These are phyloP conservation scores for Pyrenochaeta sp. DNA, from an alignment of 2,329 filamentous ascomycete species.

Conservation along the genomic window DNA sequence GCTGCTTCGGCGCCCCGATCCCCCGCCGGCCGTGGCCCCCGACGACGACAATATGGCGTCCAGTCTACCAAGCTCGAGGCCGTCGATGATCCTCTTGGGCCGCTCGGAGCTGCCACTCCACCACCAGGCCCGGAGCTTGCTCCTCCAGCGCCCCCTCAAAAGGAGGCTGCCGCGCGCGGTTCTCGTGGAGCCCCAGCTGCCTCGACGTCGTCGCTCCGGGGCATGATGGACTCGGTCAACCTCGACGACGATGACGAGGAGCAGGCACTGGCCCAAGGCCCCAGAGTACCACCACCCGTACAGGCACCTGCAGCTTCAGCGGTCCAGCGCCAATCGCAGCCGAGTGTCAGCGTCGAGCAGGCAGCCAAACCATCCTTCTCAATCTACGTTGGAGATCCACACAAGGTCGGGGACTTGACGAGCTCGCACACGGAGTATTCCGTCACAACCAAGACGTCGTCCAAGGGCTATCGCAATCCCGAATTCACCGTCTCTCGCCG, in stretches of 20 bases:
- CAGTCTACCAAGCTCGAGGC: conserved; percentile 81
- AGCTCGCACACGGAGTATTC: conserved; percentile 98
- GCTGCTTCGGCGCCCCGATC: conserved; percentile 55
- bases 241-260: conserved; percentile 71
- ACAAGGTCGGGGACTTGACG: conserved; percentile 96
- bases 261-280: conserved; percentile 54
- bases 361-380: conserved; percentile 90
- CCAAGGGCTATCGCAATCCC: conserved; percentile 90
- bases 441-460: conserved; percentile 93
- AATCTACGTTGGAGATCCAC: conserved; percentile 92
- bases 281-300: conserved; percentile 71
- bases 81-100: conserved; percentile 77
- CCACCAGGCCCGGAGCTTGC: conserved; percentile 62
- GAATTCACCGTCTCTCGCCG: conserved; percentile 93
- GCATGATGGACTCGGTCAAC: conserved; percentile 70
- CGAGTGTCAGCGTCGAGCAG: conserved; percentile 90
- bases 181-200: conserved; percentile 61
- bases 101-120: conserved; percentile 72
- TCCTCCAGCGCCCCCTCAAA: conserved; percentile 71
- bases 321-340: conserved; percentile 64
- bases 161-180: conserved; percentile 63
- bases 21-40: conserved; percentile 58
- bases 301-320: conserved; percentile 59
- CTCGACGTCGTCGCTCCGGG: conserved; percentile 57
- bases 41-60: conserved; percentile 69